Percentiles rank a stretch among this genome's conserved stretches.
Conservation (phyloP, 495 filamentous ascomycete genomes). For the Neurospora sp. region DNA sequence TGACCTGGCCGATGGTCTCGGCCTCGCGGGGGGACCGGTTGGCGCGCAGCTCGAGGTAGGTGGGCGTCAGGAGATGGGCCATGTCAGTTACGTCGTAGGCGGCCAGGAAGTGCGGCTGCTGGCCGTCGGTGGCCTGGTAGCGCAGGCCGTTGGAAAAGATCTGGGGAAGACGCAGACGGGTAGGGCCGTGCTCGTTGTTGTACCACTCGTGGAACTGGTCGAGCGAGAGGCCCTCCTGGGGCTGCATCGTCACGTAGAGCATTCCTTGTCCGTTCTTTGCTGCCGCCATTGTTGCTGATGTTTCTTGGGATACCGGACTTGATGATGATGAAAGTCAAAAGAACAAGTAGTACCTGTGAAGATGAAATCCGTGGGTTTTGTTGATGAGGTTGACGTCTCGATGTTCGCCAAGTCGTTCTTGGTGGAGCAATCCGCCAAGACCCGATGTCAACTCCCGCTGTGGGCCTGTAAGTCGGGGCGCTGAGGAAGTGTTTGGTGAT, state of each 20-base stretch:
- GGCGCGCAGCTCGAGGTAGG: slow-evolving; percentile 58
- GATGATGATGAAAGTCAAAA: background rate
- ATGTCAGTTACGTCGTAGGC: slow-evolving; percentile 73
- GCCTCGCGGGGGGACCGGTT: slow-evolving; percentile 65
- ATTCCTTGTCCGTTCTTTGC: slow-evolving; percentile 40
- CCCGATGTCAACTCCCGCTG: background rate
- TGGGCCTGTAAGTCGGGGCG: background rate
- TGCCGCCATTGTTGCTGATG: slow-evolving; percentile 14
- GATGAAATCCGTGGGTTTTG: background rate
- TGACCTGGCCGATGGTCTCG: slow-evolving; percentile 65
- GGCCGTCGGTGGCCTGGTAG: slow-evolving; percentile 55
- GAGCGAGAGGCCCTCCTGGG: slow-evolving; percentile 48
- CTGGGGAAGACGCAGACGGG: slow-evolving; percentile 56
- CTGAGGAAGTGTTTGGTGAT: background rate
- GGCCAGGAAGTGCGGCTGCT: slow-evolving; percentile 60
- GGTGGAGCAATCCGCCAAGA: background rate
- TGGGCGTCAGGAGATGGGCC: slow-evolving; percentile 51
- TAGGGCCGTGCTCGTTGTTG: slow-evolving; percentile 78
- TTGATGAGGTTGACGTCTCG: background rate
- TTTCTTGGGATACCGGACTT: background rate
- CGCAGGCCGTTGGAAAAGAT: slow-evolving; percentile 69
- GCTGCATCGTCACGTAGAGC: slow-evolving; percentile 74
- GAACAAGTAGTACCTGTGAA: background rate
- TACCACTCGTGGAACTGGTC: slow-evolving; percentile 84
- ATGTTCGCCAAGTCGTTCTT: background rate